Conservation (phyloP, 148 eudicot species). For the Persicaria tinctoria region DNA sequence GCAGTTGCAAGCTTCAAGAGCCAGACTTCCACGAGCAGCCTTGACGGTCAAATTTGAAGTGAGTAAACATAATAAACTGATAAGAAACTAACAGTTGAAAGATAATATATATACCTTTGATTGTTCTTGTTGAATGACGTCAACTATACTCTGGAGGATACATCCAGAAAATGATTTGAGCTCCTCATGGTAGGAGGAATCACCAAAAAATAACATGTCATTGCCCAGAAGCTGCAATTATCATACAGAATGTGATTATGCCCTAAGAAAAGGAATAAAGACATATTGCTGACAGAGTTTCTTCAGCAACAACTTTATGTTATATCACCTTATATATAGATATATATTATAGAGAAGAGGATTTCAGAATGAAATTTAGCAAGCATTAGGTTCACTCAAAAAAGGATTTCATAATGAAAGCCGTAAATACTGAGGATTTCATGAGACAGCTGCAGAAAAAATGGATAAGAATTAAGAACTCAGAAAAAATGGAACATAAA, state of each 20-base stretch:
- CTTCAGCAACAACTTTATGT: neutral
- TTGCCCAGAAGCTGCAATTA: slow-evolving; percentile 41
- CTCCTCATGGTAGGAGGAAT: slow-evolving; percentile 37
- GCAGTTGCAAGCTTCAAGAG: slow-evolving; percentile 76
- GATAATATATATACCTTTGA: slow-evolving; percentile 31
- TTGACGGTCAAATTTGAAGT: slow-evolving; percentile 21
- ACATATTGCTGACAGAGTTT: too few species aligned
- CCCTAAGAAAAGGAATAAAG: neutral
- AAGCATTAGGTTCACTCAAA: too few species aligned
- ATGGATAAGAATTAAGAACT: neutral
- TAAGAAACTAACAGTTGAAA: slow-evolving; percentile 6
- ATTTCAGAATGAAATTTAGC: neutral
- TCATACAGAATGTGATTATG: neutral
- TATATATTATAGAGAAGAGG: neutral
- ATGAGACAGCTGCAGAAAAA: too few species aligned
- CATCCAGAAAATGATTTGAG: slow-evolving; percentile 37
- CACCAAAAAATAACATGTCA: slow-evolving; percentile 35
- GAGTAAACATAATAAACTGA: slow-evolving; percentile 9
- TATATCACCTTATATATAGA: neutral
- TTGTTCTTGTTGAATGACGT: slow-evolving; percentile 43
- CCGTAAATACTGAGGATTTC: too few species aligned
- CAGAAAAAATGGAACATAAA: neutral
- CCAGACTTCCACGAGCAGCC: slow-evolving; percentile 62
- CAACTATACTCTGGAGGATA: slow-evolving; percentile 30
- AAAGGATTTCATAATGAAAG: too few species aligned